A percentile compares a stretch with the other conserved stretches of the same genome.
phyloP scores from a whole-genome alignment of 2,329 filamentous ascomycete genomes.

The Colletotrichum phormii region DNA sequence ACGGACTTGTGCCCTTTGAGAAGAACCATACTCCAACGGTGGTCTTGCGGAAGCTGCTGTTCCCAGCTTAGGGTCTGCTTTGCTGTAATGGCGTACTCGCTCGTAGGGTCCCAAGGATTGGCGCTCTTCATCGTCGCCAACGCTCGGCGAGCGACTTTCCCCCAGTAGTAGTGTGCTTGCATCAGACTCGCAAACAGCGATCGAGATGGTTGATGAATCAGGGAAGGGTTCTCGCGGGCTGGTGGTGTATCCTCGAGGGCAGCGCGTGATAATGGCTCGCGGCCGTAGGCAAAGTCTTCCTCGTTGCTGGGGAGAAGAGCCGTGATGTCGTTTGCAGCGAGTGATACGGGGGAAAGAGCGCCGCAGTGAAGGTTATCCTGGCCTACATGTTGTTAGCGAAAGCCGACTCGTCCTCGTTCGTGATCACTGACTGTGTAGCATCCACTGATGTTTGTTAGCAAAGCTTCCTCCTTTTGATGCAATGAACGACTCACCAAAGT shows the following conservation, averaged over 20 bases:
- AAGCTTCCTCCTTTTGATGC: slow-evolving; percentile 7
- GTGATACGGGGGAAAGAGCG: slow-evolving; percentile 61
- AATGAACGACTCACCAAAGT: slow-evolving; percentile 58
- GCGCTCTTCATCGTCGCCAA: slow-evolving; percentile 56
- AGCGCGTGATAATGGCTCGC: slow-evolving; percentile 60
- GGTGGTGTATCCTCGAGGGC: slow-evolving; percentile 65
- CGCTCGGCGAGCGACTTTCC: slow-evolving; percentile 60
- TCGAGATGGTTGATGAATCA: slow-evolving; percentile 56
- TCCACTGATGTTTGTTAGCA: slow-evolving; percentile 56
- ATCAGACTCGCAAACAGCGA: slow-evolving; percentile 68
- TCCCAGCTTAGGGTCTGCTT: slow-evolving; percentile 61
- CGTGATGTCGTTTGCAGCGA: slow-evolving; percentile 65
- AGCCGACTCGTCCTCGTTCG: too few relatives aligned
- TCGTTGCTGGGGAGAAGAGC: slow-evolving; percentile 65
- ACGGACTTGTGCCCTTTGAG: slow-evolving; percentile 59
- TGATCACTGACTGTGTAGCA: slow-evolving; percentile 61
- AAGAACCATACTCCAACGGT: slow-evolving; percentile 57
- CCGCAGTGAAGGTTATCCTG: slow-evolving; percentile 69
- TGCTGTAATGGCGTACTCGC: slow-evolving; percentile 60
- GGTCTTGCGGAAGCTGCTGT: slow-evolving; percentile 56
- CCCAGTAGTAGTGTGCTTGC: slow-evolving; percentile 67
- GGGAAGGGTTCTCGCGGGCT: slow-evolving; percentile 56
- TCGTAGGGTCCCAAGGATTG: slow-evolving; percentile 59
- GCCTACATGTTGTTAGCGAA: slow-evolving; percentile 42
- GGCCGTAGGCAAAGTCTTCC: slow-evolving; percentile 60